phyloP scores from a whole-genome alignment of 352 stramenopile genomes.

The Phytophthora sp. region DNA sequence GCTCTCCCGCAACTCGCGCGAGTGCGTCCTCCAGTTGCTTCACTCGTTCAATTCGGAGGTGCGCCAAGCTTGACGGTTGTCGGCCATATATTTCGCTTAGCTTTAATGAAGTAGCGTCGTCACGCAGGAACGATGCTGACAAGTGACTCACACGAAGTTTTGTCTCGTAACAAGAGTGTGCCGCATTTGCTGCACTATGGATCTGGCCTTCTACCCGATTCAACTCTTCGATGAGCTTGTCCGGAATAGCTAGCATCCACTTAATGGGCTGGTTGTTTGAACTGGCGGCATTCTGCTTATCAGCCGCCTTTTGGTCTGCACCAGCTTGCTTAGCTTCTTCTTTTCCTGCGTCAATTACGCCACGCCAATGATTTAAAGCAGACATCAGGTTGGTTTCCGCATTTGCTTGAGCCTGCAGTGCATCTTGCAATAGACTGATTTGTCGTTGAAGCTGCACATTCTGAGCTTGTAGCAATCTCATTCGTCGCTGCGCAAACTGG shows the following conservation, averaged over 20 bases:
- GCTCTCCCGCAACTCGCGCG: conserved; percentile 12
- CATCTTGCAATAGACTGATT: conserved; percentile 49
- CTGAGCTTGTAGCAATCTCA: conserved; percentile 56
- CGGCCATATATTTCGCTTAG: conserved; percentile 24
- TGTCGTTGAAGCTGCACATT: conserved; percentile 72
- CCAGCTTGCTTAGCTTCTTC: conserved; percentile 51
- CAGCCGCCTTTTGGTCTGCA: conserved; percentile 32
- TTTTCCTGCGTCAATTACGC: conserved; percentile 44
- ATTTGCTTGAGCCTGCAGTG: conserved; percentile 37
- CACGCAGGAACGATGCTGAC: conserved; percentile 30
- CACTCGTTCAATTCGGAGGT: conserved; percentile 26
- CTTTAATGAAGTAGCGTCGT: conserved; percentile 10
- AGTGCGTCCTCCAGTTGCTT: conserved; percentile 31
- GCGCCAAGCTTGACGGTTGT: conserved; percentile 11
- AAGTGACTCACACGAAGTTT: conserved; percentile 41
- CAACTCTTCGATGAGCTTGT: conserved; percentile 42
- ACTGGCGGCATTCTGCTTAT: too few relatives aligned
- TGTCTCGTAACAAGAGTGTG: conserved; percentile 29
- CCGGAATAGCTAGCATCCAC: conserved; percentile 51
- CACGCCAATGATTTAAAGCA: conserved; percentile 45
- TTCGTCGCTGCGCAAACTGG: conserved; percentile 34
- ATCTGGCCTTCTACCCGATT: conserved; percentile 42
- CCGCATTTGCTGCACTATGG: conserved; percentile 9
- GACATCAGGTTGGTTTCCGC: conserved; percentile 43
- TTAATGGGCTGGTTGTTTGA: conserved; percentile 32